These are phyloP conservation scores for Colletotrichum euphorbiae DNA, from an alignment of 2,329 filamentous ascomycete species.

Conservation along the genomic window DNA sequence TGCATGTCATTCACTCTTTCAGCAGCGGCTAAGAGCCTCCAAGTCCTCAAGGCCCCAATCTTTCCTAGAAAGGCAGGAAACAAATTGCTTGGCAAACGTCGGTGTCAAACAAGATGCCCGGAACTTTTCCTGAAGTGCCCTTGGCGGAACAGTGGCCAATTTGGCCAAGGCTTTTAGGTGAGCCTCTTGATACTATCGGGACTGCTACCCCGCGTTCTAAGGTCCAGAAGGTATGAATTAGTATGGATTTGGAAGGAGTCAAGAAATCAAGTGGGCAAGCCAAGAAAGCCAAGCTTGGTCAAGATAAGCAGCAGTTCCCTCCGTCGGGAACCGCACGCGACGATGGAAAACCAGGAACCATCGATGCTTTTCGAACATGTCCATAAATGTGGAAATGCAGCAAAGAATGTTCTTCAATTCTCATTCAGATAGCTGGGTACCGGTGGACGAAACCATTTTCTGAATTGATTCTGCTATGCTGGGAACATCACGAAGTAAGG, in stretches of 20 bases:
- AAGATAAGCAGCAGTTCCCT: constrained; percentile 24
- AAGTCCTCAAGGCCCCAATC: background rate
- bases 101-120: background rate
- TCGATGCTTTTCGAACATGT: too few relatives aligned
- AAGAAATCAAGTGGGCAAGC: constrained; percentile 30
- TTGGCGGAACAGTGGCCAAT: background rate
- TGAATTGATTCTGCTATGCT: too few relatives aligned
- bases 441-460: too few relatives aligned
- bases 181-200: background rate
- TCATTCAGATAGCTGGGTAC: too few relatives aligned
- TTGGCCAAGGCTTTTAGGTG: background rate
- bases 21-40: background rate
- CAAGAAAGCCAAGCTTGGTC: constrained; percentile 40
- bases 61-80: constrained; percentile 36
- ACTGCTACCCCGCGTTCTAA: constrained; percentile 25
- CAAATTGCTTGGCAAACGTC: constrained; percentile 22
- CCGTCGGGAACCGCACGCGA: constrained; percentile 24
- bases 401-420: too few relatives aligned
- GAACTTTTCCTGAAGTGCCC: background rate
- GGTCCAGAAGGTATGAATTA: background rate
- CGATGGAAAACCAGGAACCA: background rate
- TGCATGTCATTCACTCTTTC: background rate
- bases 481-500: too few relatives aligned
- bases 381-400: too few relatives aligned
- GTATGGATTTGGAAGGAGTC: constrained; percentile 39